A percentile compares a stretch with the other conserved stretches of the same genome.
Conservation (phyloP, 352 stramenopile genomes). For the Phytophthora cryptogea region DNA sequence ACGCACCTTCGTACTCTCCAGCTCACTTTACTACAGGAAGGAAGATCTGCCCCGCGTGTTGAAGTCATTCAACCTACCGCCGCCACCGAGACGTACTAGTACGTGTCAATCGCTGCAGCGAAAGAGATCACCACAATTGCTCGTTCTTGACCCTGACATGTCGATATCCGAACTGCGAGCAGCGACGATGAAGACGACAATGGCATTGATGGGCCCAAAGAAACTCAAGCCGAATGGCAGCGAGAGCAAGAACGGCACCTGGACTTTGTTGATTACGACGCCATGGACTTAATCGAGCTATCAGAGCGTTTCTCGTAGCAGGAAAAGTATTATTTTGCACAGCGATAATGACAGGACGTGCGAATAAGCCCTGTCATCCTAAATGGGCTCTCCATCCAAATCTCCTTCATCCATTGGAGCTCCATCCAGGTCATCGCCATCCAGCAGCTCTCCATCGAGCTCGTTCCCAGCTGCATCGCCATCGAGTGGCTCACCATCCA, state of each 20-base stretch:
- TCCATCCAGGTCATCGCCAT: conserved; percentile 49
- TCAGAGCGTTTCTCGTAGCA: conserved; percentile 24
- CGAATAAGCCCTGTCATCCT: background rate
- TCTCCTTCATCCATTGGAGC: conserved; percentile 49
- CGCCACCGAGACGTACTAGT: conserved; percentile 12
- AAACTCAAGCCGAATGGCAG: conserved; percentile 18
- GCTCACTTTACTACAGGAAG: conserved; percentile 51
- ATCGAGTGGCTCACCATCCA: conserved; percentile 54
- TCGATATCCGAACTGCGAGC: conserved; percentile 1
- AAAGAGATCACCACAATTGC: conserved; percentile 6
- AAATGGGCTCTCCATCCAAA: conserved; percentile 46
- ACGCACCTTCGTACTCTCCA: conserved; percentile 62
- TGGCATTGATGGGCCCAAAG: conserved; percentile 6
- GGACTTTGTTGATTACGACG: conserved; percentile 30
- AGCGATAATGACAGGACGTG: no score
- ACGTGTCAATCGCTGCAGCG: background rate
- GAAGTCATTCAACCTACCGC: background rate
- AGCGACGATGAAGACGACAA: conserved; percentile 15
- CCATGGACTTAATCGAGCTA: conserved; percentile 37
- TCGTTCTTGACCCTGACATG: background rate
- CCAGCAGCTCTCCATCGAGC: conserved; percentile 44
- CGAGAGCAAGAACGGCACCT: conserved; percentile 23
- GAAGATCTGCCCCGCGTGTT: conserved; percentile 7
- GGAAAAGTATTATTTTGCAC: no score
- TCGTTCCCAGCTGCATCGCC: conserved; percentile 34